These are phyloP conservation scores for Cladophialophora exuberans DNA, from an alignment of 2,329 filamentous ascomycete species.

Conservation along the genomic window DNA sequence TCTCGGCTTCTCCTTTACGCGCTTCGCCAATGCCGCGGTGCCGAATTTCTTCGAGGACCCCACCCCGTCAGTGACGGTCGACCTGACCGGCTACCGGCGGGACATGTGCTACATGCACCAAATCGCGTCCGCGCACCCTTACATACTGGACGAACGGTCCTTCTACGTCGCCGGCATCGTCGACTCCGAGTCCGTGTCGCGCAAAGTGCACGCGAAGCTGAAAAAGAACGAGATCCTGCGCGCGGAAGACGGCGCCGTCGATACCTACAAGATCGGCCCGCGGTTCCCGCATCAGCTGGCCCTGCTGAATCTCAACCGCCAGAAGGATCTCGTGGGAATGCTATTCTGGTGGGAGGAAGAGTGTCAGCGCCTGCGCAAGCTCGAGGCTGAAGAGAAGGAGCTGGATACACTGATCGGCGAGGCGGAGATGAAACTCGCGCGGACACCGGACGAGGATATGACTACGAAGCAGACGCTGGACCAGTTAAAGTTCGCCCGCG, in stretches of 20 bases:
- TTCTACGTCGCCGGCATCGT: slow-evolving; percentile 28
- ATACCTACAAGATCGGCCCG: slow-evolving; percentile 27
- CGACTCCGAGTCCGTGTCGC: slow-evolving; percentile 21
- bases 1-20: slow-evolving; percentile 29
- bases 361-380: slow-evolving; percentile 27
- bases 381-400: slow-evolving; percentile 27
- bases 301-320: slow-evolving; percentile 18
- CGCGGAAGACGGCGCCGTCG: slow-evolving; percentile 21
- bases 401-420: slow-evolving; percentile 15
- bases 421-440: slow-evolving; percentile 1
- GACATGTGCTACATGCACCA: slow-evolving; percentile 32
- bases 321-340: slow-evolving; percentile 25
- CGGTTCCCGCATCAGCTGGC: slow-evolving; percentile 26
- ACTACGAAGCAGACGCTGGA: slow-evolving; percentile 18
- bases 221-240: slow-evolving; percentile 17
- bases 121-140: slow-evolving; percentile 22
- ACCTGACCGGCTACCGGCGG: slow-evolving; percentile 16
- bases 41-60: slow-evolving; percentile 26
- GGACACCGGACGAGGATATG: background rate
- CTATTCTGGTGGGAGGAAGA: slow-evolving; percentile 33
- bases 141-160: slow-evolving; percentile 24
- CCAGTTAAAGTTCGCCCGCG: slow-evolving; percentile 28
- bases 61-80: background rate
- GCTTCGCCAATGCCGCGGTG: slow-evolving; percentile 25
- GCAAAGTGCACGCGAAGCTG: slow-evolving; percentile 17